A percentile compares a stretch with the other conserved stretches of the same genome.
Conservation (phyloP, 352 stramenopile genomes). For the Phytophthora brassicae region DNA sequence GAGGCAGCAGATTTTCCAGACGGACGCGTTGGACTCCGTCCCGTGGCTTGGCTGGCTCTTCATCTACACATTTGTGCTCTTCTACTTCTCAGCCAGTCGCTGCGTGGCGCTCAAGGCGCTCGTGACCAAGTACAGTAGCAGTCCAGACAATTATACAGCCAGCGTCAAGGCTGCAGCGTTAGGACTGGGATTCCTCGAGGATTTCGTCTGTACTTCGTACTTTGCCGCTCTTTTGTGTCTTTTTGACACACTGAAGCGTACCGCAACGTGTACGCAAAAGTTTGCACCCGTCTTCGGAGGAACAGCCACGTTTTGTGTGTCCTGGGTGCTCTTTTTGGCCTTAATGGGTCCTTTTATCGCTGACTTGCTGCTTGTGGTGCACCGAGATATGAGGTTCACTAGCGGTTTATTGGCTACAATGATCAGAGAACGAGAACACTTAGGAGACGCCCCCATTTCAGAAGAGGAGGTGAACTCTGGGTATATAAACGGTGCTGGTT, state of each 20-base stretch:
- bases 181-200: slow-evolving; percentile 21
- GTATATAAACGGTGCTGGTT: slow-evolving; percentile 14
- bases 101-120: slow-evolving; percentile 20
- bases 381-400: slow-evolving; percentile 28
- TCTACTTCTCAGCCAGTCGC: slow-evolving; percentile 22
- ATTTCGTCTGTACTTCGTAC: slow-evolving; percentile 36
- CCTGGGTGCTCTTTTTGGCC: slow-evolving; percentile 18
- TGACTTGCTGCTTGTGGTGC: slow-evolving; percentile 27
- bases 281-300: background rate
- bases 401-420: slow-evolving; percentile 28
- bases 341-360: slow-evolving; percentile 26
- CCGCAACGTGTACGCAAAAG: background rate
- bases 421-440: slow-evolving; percentile 35
- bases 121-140: slow-evolving; percentile 25
- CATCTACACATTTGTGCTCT: slow-evolving; percentile 21
- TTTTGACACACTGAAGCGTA: slow-evolving; percentile 18
- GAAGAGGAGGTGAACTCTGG: slow-evolving; percentile 16
- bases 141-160: slow-evolving; percentile 2
- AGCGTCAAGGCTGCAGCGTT: slow-evolving; percentile 19
- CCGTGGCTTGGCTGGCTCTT: slow-evolving; percentile 25
- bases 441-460: slow-evolving; percentile 28
- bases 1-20: slow-evolving; percentile 3
- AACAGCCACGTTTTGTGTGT: slow-evolving; percentile 11
- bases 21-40: background rate
- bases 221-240: slow-evolving; percentile 23